Conservation (phyloP, 768 basidiomycete species). For the Daedaleopsis nitida region DNA sequence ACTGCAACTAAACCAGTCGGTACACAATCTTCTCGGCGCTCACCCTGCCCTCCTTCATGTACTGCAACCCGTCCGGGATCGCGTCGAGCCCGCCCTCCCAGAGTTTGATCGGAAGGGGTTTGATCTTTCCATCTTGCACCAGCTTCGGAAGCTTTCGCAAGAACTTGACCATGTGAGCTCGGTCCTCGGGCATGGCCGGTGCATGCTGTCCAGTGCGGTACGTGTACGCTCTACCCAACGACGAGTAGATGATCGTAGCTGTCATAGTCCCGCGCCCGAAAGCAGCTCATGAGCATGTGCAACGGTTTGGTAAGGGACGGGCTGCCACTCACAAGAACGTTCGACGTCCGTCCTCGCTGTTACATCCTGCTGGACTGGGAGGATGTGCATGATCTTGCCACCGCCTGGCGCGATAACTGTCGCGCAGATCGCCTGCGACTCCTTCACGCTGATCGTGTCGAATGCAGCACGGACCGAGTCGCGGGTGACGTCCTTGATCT, state of each 20-base stretch:
- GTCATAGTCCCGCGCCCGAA: neutral
- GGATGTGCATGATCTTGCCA: constrained; percentile 10
- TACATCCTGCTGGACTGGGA: neutral
- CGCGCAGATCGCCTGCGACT: constrained; percentile 11
- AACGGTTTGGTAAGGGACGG: neutral
- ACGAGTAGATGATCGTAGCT: constrained; percentile 14
- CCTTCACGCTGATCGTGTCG: constrained; percentile 3
- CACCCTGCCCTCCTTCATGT: constrained; percentile 27
- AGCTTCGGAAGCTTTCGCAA: constrained; percentile 7
- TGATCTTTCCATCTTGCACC: constrained; percentile 19
- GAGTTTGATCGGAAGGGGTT: constrained; percentile 19
- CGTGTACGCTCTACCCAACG: constrained; percentile 6
- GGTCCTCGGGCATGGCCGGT: constrained; percentile 6
- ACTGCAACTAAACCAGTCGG: neutral
- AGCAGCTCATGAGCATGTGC: neutral
- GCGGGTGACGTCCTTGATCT: constrained; percentile 27
- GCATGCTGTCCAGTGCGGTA: constrained; percentile 10
- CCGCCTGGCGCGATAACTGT: constrained; percentile 3
- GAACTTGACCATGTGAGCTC: constrained; percentile 10
- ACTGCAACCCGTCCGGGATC: constrained; percentile 17
- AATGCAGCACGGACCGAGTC: constrained; percentile 9
- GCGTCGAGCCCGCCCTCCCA: constrained; percentile 16
- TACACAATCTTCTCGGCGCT: constrained; percentile 24
- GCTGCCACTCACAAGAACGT: neutral
- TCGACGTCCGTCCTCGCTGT: constrained; percentile 11